Percentiles rank a stretch among this genome's conserved stretches.
Conservation (phyloP, 2,329 filamentous ascomycete genomes). For the Fusarium sp. region DNA sequence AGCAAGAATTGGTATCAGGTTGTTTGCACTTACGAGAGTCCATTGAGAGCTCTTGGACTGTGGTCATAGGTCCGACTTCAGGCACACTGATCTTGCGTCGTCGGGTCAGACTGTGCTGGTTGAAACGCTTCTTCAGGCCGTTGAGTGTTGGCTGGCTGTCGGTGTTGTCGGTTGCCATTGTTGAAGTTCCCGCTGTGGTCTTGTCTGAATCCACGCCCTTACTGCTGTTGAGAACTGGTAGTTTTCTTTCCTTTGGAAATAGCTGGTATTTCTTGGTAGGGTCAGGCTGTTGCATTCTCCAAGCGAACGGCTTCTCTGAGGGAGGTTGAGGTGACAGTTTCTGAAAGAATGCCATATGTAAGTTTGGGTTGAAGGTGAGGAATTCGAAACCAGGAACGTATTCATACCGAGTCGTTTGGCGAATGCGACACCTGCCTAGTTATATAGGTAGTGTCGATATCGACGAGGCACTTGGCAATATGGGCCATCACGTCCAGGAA, state of each 20-base stretch:
- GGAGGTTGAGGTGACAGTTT: constrained; percentile 48
- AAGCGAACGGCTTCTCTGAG: constrained; percentile 65
- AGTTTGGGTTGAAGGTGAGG: constrained; percentile 22
- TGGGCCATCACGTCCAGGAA: constrained; percentile 67
- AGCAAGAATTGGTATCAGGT: background rate
- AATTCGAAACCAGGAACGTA: constrained; percentile 21
- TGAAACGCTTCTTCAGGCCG: constrained; percentile 66
- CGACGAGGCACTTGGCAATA: constrained; percentile 71
- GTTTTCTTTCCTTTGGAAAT: constrained; percentile 67
- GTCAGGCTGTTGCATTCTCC: constrained; percentile 71
- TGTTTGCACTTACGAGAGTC: constrained; percentile 71
- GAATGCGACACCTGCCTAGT: constrained; percentile 62
- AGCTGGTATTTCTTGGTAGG: constrained; percentile 69
- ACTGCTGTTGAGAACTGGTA: constrained; percentile 55
- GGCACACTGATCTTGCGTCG: constrained; percentile 74
- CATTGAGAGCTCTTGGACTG: constrained; percentile 75
- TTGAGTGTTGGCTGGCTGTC: constrained; percentile 55
- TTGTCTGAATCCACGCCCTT: constrained; percentile 68
- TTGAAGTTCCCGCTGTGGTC: constrained; percentile 60
- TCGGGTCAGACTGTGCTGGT: constrained; percentile 68
- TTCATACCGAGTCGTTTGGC: constrained; percentile 60
- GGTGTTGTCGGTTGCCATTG: constrained; percentile 57
- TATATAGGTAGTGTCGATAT: constrained; percentile 64
- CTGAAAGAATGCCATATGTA: constrained; percentile 38
- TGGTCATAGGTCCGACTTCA: constrained; percentile 76